Evolutionary conservation across 148 eudicot genomes (phyloP), one percentile per base, ranked within the genome.

Genomic region (Spergularia marina): DNA sequence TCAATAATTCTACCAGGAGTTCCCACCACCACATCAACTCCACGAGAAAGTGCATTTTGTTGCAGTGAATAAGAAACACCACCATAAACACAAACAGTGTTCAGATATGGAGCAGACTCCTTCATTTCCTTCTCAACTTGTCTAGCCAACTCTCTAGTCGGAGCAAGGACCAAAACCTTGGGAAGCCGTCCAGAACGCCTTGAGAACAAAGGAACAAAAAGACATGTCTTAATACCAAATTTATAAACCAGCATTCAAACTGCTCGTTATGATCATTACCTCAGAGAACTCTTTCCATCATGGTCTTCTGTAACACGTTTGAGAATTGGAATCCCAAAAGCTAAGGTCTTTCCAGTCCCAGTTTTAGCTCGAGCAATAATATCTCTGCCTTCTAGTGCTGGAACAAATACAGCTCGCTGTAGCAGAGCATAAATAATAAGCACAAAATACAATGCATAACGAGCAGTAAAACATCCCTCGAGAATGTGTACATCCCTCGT

Each of bases 1-100:
- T 95, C 98, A 73, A 95, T 95, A 56, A 95, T 74, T 88, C 98
- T 89, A 71, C 98, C 98, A 13, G 98, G 98, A 74, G 98, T 95
- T 74, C 98, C 98, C 64, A 95, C 97, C 79, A 95, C 98, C 66
- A 95, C 88, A 78, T 95, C 98, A 74, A 95, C 97, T 73, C 98
- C 98, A 77, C 98, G 96, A 18, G 86, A 49, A 76, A 95, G 91
- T 39, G 97, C 88, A 83, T 60, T 86, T 73, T 95, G 89, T 77
- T 95, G 98, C 12, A 76, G 49, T 66, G 39, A 80, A 71, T 92
- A 95, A 34, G 98, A 90, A 74, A 95, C 97, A 57, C 98, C 98
- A 65, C 98, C 98, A 81, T 95, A 95, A 44, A 95, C 91, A 78
- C 98, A 95, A 44, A 95, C 97, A 9, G 97, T 90, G 86, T 63